Evolutionary conservation across 106 monocot species (phyloP).

Genomic region (Allium sativum): DNA sequence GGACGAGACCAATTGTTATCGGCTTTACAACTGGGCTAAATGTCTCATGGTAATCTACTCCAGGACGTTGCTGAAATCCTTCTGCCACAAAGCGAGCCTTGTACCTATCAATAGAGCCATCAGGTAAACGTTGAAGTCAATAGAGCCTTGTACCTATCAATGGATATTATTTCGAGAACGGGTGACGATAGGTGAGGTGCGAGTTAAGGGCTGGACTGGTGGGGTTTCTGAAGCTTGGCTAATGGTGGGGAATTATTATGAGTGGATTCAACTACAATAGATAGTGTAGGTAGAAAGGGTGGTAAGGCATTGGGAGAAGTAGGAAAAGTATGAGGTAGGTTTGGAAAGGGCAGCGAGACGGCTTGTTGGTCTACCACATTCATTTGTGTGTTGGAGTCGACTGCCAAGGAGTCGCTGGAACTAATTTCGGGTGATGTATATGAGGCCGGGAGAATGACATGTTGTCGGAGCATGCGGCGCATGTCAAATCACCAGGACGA

Average conservation of each 20-base stretch:
- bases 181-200: neutral
- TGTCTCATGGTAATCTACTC: neutral
- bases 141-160: neutral
- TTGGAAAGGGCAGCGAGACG: too few relatives aligned
- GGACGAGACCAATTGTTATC: neutral
- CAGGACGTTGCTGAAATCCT: neutral
- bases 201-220: too few relatives aligned
- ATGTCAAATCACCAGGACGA: neutral
- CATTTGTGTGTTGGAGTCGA: too few relatives aligned
- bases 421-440: neutral
- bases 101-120: neutral
- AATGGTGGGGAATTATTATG: too few relatives aligned
- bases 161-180: neutral
- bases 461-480: neutral
- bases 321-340: too few relatives aligned
- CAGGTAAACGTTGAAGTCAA: neutral
- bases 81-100: neutral
- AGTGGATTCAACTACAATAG: too few relatives aligned
- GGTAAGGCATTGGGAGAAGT: too few relatives aligned
- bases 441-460: neutral
- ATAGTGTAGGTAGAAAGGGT: too few relatives aligned
- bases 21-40: neutral
- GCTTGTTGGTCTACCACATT: too few relatives aligned
- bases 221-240: too few relatives aligned
- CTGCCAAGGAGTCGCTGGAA: too few relatives aligned